Evolutionary conservation across 192 early-diverging fungal genomes (phyloP), one percentile per base, ranked within the genome.

Genomic region (Thamnidium elegans): DNA sequence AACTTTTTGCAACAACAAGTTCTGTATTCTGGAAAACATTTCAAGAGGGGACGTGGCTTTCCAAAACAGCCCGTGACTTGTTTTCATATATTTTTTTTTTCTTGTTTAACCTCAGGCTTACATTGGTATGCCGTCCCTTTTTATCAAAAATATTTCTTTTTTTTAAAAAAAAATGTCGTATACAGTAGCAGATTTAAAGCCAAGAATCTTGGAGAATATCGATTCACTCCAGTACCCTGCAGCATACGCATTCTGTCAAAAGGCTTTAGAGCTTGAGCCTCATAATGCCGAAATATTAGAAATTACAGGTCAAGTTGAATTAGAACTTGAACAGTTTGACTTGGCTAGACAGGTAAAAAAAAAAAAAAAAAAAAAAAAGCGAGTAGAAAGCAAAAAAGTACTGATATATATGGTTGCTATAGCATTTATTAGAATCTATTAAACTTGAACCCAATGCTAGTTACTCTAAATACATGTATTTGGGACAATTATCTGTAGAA

Each of bases 401-500:
- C 21, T 50, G 11, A 4, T 59, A 20, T 21, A 19, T 1, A 9
- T 52, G 17, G 2, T 2, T 62, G 11, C 11, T 50, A 10, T 50
- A 82, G 73, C 86, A 85, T 69, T 84, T 91, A 62, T 77, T 76
- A 76, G 81, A 81, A 71, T 87, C 87, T 58, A 87, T 88, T 31
- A 77, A 83, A 63, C 71, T 92, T n/a, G 77, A 77, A 54, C 88
- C 89, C 20, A 79, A 89, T 31, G 71, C 74, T 45, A 87, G 88
- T 20, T 84, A 85, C 63, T 81, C 83, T 63, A 90, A 91, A 73
- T 96, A 91, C 79, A 87, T 98, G 84, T 93, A 95, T 70, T 79
- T 98, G 42, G 90, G 91, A 32, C 90, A 91, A 76, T 69, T 90
- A 59, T 80, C 84, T 4, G 74, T 81, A 15, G 85, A 85, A 55